Evolutionary conservation across 208 protist genomes (phyloP).

Genomic region (Trypanosoma rangeli): DNA sequence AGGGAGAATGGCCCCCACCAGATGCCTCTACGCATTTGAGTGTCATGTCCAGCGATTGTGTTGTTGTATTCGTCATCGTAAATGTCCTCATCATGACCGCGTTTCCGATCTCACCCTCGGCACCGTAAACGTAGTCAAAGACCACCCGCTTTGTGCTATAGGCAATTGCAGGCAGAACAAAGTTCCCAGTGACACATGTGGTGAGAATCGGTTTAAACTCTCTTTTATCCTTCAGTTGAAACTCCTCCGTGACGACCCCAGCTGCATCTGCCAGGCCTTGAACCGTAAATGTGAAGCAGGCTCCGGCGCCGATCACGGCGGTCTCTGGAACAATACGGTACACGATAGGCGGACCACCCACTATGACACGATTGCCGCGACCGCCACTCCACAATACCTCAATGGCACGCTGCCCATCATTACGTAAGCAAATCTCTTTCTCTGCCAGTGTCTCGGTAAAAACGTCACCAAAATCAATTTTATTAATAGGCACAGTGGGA

Average conservation of each 20-base stretch:
- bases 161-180: slow-evolving; percentile 80
- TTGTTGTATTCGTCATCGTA: slow-evolving; percentile 88
- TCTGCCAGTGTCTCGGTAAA: slow-evolving; percentile 78
- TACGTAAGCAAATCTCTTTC: slow-evolving; percentile 73
- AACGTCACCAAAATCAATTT: slow-evolving; percentile 88
- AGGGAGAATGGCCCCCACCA: slow-evolving; percentile 40
- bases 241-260: slow-evolving; percentile 71
- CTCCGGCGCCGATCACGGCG: slow-evolving; percentile 58
- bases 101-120: slow-evolving; percentile 7
- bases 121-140: slow-evolving; percentile 85
- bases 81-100: slow-evolving; percentile 60
- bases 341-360: slow-evolving; percentile 57
- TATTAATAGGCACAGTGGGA: slow-evolving; percentile 31
- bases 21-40: slow-evolving; percentile 43
- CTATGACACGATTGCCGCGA: slow-evolving; percentile 63
- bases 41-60: slow-evolving; percentile 69
- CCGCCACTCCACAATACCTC: slow-evolving; percentile 90
- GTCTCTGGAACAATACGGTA: slow-evolving; percentile 86
- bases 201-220: slow-evolving; percentile 81
- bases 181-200: slow-evolving; percentile 70
- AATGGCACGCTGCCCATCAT: slow-evolving; percentile 87
- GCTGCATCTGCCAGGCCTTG: slow-evolving; percentile 46
- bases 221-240: slow-evolving; percentile 81
- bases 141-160: slow-evolving; percentile 73
- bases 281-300: slow-evolving; percentile 58